Conservation (phyloP, 768 basidiomycete genomes). For the Lentinula boryana region DNA sequence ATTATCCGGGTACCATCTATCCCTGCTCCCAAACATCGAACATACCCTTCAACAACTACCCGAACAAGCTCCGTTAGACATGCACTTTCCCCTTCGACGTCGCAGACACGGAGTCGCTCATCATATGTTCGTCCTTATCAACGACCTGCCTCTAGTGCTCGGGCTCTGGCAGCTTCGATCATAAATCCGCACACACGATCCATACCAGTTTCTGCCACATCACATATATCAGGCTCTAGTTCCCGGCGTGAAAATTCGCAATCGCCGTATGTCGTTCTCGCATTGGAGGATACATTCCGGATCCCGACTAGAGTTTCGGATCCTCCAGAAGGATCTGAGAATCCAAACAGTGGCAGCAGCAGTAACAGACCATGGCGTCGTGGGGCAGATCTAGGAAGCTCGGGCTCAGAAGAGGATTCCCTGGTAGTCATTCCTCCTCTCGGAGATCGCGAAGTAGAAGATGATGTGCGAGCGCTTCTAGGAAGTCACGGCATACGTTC, state of each 20-base stretch:
- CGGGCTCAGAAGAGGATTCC: conserved; percentile 29
- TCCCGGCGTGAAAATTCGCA: conserved; percentile 3
- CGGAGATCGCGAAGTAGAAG: conserved; percentile 49
- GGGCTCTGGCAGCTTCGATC: conserved; percentile 2
- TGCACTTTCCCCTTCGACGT: conserved; percentile 2
- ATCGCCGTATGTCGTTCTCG: conserved; percentile 35
- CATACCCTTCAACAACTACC: conserved; percentile 6
- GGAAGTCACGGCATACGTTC: conserved; percentile 41
- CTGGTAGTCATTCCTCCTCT: conserved; percentile 50
- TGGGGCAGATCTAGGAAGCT: conserved; percentile 6
- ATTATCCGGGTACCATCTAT: conserved; percentile 35
- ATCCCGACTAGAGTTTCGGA: conserved; percentile 22
- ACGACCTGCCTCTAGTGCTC: not conserved
- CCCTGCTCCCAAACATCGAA: conserved; percentile 1
- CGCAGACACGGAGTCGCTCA: not conserved
- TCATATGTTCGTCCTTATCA: not conserved
- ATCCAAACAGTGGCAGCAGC: no score
- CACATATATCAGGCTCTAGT: not conserved
- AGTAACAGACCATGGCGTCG: conserved; percentile 7
- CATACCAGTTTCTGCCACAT: not conserved
- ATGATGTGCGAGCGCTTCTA: conserved; percentile 51
- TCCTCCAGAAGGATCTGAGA: not conserved
- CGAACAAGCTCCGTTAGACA: conserved; percentile 5
- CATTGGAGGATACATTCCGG: conserved; percentile 56
- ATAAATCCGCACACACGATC: not conserved